Percentiles rank a stretch among this genome's conserved stretches.
Conservation (phyloP, 257 asterid species). For the Capsicum baccatum region DNA sequence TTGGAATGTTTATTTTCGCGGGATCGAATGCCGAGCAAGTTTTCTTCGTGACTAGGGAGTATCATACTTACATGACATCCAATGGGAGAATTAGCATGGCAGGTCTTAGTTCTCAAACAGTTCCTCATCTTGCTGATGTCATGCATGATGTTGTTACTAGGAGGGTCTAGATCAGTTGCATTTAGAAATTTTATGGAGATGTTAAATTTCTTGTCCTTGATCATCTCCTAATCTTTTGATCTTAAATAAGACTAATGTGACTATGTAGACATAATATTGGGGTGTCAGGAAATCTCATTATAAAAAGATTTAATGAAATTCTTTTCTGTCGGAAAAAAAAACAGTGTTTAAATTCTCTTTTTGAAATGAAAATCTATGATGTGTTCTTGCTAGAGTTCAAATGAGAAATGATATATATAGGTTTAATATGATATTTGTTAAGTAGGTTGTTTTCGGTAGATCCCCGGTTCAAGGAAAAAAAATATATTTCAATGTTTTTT, state of each 20-base stretch:
- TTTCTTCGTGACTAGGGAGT: slow-evolving; percentile 75
- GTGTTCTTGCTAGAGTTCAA: too few species aligned
- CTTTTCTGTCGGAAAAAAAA: too few species aligned
- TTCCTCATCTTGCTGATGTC: slow-evolving; percentile 82
- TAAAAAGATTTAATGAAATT: slow-evolving; percentile 2
- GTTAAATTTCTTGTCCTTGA: slow-evolving; percentile 1
- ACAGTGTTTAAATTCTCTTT: too few species aligned
- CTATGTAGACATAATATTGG: slow-evolving; percentile 10
- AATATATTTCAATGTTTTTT: too few species aligned
- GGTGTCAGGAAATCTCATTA: not conserved
- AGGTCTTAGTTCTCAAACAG: slow-evolving; percentile 72
- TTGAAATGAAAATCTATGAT: too few species aligned
- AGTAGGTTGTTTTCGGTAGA: too few species aligned
- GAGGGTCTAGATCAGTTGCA: slow-evolving; percentile 41
- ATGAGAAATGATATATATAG: too few species aligned
- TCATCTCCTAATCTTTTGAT: not conserved
- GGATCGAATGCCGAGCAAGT: slow-evolving; percentile 76
- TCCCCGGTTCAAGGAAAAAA: too few species aligned
- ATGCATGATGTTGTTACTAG: slow-evolving; percentile 76
- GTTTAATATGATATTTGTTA: too few species aligned
- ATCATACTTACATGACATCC: slow-evolving; percentile 87
- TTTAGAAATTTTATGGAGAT: not conserved
- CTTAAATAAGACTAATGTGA: not conserved
- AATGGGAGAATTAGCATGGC: slow-evolving; percentile 98
- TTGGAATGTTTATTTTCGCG: slow-evolving; percentile 87